These are phyloP conservation scores for Sarocladiaceae sp. DNA, from an alignment of 2,329 filamentous ascomycete species.

Conservation along the genomic window DNA sequence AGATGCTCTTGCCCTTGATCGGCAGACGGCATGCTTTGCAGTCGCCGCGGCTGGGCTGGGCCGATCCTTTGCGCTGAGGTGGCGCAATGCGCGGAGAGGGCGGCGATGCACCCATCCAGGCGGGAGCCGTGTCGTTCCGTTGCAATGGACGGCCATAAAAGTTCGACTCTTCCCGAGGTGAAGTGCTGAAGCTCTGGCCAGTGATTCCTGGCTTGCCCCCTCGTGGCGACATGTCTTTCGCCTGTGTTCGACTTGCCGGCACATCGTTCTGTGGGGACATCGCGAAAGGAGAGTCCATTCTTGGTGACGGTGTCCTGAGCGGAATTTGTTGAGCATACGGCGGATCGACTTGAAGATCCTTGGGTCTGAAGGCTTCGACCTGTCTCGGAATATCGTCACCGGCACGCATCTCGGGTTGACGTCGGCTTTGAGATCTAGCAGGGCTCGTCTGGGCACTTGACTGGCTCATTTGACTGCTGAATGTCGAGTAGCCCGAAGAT, in stretches of 20 bases:
- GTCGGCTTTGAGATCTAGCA: conserved; percentile 24
- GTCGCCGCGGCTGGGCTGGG: conserved; percentile 55
- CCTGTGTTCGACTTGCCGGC: conserved; percentile 11
- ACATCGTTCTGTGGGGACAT: conserved; percentile 18
- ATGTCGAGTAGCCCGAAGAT: conserved; percentile 57
- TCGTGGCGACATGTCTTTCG: conserved; percentile 4
- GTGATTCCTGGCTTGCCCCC: neutral
- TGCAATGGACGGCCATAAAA: conserved; percentile 9
- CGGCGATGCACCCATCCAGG: conserved; percentile 9
- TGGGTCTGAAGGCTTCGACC: conserved; percentile 32
- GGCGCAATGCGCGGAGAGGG: conserved; percentile 11
- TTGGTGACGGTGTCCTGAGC: conserved; percentile 18
- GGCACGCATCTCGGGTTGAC: conserved; percentile 35
- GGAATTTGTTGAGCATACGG: conserved; percentile 17
- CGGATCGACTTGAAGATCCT: conserved; percentile 27
- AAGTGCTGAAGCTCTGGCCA: conserved; percentile 9
- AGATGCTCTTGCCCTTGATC: conserved; percentile 88
- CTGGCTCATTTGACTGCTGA: conserved; percentile 47
- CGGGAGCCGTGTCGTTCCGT: conserved; percentile 8
- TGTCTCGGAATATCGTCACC: conserved; percentile 51
- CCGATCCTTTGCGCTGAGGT: conserved; percentile 28
- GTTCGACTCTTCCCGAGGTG: conserved; percentile 12
- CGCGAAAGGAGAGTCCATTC: conserved; percentile 22
- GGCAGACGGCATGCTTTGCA: conserved; percentile 75
- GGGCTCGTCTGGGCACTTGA: conserved; percentile 52